Percentiles rank a stretch among this genome's conserved stretches.
phyloP scores from a whole-genome alignment of 305 asterid genomes.

The Ajuga reptans region DNA sequence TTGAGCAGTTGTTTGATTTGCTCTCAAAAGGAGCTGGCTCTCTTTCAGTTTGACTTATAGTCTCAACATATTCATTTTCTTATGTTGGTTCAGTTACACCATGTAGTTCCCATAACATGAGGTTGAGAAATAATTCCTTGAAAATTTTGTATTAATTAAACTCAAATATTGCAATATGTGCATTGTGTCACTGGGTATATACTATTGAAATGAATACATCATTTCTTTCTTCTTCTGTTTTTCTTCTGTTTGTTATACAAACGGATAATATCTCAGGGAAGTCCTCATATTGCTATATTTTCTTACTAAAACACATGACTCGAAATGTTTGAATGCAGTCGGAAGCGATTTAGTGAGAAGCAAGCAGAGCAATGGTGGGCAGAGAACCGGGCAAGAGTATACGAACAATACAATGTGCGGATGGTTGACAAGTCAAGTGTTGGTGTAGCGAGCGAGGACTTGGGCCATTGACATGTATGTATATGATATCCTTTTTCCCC shows the following conservation, averaged over 20 bases:
- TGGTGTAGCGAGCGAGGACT: constrained; percentile 80
- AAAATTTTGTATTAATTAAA: background rate
- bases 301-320: background rate
- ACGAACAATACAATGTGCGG: constrained; percentile 77
- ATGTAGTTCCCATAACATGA: background rate
- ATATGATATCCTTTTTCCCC: constrained; percentile 28
- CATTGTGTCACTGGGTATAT: background rate
- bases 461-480: constrained; percentile 51
- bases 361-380: constrained; percentile 99
- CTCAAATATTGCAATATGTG: background rate
- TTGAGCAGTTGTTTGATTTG: background rate
- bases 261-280: too few relatives aligned
- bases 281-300: too few relatives aligned
- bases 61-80: background rate
- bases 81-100: background rate
- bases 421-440: constrained; percentile 74
- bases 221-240: background rate
- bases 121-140: background rate
- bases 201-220: too few relatives aligned
- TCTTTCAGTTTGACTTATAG: background rate
- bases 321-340: constrained; percentile 53
- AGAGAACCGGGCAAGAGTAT: constrained; percentile 86
- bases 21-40: background rate
- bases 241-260: constrained; percentile 3
- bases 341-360: constrained; percentile 89